Evolutionary conservation across 495 filamentous ascomycete genomes (phyloP), one percentile per base, ranked within the genome.

Genomic region (Clavariopsis aquatica): DNA sequence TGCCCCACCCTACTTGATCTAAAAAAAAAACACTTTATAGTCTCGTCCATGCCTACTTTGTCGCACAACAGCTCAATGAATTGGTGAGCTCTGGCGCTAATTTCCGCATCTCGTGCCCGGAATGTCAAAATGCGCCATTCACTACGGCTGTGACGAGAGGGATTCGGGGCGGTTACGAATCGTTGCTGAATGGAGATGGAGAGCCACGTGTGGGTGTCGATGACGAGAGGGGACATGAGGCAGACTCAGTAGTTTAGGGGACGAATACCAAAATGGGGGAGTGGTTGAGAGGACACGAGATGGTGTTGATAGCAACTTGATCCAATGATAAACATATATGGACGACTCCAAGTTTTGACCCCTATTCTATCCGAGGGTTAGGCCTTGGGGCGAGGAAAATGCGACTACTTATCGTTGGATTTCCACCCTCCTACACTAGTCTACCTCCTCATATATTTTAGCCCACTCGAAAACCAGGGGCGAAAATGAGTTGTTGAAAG

Each of bases 21-120:
- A n/a, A n/a, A n/a, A n/a, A n/a, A n/a, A n/a, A n/a, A n/a, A n/a
- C 34, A 22, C 26, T 23, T 45, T 22, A n/a, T 23, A 67, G 64
- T 49, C 38, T 58, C 27, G 28, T 67, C 15, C 64, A 67, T 26
- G 19, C 45, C 24, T 58, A 57, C 53, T 67, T 67, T 45, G 23
- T 28, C 20, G 23, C 23, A 12, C 49, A 49, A 43, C 47, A 54
- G 15, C 54, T 66, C n/a, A 29, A 24, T 43, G 64, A 60, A 17
- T 13, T n/a, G 1, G 1, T 60, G 0, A 15, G 27, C 4, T 34
- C 57, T 1, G 52, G 49, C 36, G 24, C 49, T 9, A 47, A 23
- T 17, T 57, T 26, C 20, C 19, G 26, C 0, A 10, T 2, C 2
- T 57, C 58, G 22, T 67, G 64, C 34, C 64, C 64, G 9, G 49